phyloP scores from a whole-genome alignment of 495 filamentous ascomycete genomes.

The Aeminium ludgeri region DNA sequence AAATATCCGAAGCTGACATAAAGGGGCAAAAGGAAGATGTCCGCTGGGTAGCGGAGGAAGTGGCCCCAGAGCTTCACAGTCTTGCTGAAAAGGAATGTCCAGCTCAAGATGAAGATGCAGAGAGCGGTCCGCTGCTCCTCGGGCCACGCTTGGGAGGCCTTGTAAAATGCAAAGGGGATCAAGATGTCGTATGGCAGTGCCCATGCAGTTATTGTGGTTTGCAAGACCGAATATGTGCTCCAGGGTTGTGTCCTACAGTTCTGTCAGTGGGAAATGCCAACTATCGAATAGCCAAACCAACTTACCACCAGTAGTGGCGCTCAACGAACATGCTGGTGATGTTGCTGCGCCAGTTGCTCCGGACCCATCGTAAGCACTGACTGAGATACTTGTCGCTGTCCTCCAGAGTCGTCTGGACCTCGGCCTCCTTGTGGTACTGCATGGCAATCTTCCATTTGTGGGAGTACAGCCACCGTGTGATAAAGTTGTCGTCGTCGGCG shows the following conservation, averaged over 20 bases:
- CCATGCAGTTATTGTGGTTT: slow-evolving; percentile 42
- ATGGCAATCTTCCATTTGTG: slow-evolving; percentile 43
- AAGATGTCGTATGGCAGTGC: slow-evolving; percentile 38
- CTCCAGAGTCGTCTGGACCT: slow-evolving; percentile 44
- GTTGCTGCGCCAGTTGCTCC: slow-evolving; percentile 53
- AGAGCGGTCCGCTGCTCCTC: not conserved
- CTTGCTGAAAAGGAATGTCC: slow-evolving; percentile 35
- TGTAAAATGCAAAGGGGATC: slow-evolving; percentile 24
- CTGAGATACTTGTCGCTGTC: slow-evolving; percentile 36
- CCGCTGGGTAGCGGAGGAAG: slow-evolving; percentile 38
- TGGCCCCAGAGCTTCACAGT: slow-evolving; percentile 44
- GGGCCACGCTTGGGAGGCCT: slow-evolving; percentile 6
- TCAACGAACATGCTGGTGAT: slow-evolving; percentile 37
- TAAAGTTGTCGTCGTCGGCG: slow-evolving; percentile 55
- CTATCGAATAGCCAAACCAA: slow-evolving; percentile 1
- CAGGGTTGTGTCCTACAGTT: slow-evolving; percentile 35
- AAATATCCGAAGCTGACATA: slow-evolving; percentile 43
- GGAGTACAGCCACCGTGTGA: slow-evolving; percentile 43
- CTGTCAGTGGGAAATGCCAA: not conserved
- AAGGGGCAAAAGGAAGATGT: slow-evolving; percentile 37
- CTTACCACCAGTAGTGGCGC: slow-evolving; percentile 34
- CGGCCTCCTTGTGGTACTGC: slow-evolving; percentile 40
- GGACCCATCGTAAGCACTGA: slow-evolving; percentile 44
- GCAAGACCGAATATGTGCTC: slow-evolving; percentile 44
- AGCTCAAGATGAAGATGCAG: slow-evolving; percentile 21